Evolutionary conservation across 2,329 filamentous ascomycete genomes (phyloP).

Genomic region (Aspergillus costaricaensis): DNA sequence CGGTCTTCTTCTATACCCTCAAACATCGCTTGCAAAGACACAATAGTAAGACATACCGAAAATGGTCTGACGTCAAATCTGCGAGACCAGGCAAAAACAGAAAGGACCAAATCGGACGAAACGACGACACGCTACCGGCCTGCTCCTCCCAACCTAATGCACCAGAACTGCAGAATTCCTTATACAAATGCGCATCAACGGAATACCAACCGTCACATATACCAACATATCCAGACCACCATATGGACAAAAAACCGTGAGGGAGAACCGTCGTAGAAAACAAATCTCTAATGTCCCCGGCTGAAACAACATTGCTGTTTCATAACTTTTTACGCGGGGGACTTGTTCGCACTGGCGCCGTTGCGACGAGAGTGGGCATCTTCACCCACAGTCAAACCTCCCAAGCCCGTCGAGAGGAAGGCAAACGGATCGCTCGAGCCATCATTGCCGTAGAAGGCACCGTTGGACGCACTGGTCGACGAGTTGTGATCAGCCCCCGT

Average conservation of each 20-base stretch:
- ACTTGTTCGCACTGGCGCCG: constrained; percentile 49
- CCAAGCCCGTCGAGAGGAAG: constrained; percentile 63
- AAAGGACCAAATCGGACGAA: constrained; percentile 33
- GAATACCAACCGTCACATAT: constrained; percentile 41
- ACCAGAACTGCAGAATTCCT: constrained; percentile 47
- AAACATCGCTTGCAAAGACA: constrained; percentile 29
- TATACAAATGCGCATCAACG: constrained; percentile 47
- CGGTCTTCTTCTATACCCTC: constrained; percentile 27
- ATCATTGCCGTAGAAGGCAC: constrained; percentile 64
- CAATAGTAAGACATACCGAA: constrained; percentile 29
- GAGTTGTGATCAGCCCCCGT: constrained; percentile 81
- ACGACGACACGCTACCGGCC: constrained; percentile 45
- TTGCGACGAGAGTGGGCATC: constrained; percentile 50
- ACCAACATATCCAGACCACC: constrained; percentile 40
- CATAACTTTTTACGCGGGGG: constrained; percentile 39
- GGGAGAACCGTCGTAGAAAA: constrained; percentile 17
- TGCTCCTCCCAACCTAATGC: constrained; percentile 48
- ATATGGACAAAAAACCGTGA: constrained; percentile 37
- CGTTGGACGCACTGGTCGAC: constrained; percentile 74
- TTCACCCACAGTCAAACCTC: constrained; percentile 58
- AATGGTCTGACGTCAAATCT: constrained; percentile 24
- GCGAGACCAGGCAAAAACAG: constrained; percentile 20
- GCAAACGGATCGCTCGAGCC: constrained; percentile 63
- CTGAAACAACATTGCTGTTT: constrained; percentile 7
- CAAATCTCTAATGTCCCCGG: constrained; percentile 10